Percentiles rank a stretch among this genome's conserved stretches.
Evolutionary conservation across 2,329 filamentous ascomycete species (phyloP).

Genomic region (Mariannaea sp.): DNA sequence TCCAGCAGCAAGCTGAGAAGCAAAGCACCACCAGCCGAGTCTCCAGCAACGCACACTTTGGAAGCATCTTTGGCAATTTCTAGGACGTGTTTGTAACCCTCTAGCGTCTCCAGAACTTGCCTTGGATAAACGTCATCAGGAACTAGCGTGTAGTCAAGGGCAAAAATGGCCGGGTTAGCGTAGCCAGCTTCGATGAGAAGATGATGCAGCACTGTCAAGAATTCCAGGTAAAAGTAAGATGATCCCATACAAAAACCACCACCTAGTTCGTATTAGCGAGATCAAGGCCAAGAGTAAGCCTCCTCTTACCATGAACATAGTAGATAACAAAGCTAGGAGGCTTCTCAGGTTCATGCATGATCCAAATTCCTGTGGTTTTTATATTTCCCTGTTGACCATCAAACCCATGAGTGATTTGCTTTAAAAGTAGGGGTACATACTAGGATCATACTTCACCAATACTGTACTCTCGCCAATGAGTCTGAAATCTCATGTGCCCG

Average conservation of each 20-base stretch:
- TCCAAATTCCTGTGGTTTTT: conserved; percentile 69
- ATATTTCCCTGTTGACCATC: conserved; percentile 41
- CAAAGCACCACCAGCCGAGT: conserved; percentile 79
- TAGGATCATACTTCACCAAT: conserved; percentile 41
- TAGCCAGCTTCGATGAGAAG: conserved; percentile 69
- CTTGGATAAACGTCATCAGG: conserved; percentile 74
- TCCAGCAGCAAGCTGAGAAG: conserved; percentile 74
- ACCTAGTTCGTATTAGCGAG: conserved; percentile 49
- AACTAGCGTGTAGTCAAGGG: conserved; percentile 80
- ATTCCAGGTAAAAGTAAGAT: conserved; percentile 83
- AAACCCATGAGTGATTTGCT: background rate
- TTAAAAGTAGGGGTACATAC: background rate
- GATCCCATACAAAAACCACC: conserved; percentile 87
- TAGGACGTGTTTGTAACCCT: conserved; percentile 73
- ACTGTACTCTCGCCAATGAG: conserved; percentile 63
- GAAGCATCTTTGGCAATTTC: conserved; percentile 61
- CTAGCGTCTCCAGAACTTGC: conserved; percentile 71
- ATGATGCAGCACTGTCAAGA: conserved; percentile 72
- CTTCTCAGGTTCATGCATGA: conserved; percentile 62
- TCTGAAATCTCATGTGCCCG: conserved; percentile 65
- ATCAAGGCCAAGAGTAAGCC: background rate
- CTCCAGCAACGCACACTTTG: conserved; percentile 73
- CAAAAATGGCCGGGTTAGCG: conserved; percentile 76
- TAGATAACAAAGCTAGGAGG: conserved; percentile 79
- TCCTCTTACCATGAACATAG: conserved; percentile 71